These are phyloP conservation scores for Psilocybe mexicana DNA, from an alignment of 1,284 basidiomycete species.

Conservation along the genomic window DNA sequence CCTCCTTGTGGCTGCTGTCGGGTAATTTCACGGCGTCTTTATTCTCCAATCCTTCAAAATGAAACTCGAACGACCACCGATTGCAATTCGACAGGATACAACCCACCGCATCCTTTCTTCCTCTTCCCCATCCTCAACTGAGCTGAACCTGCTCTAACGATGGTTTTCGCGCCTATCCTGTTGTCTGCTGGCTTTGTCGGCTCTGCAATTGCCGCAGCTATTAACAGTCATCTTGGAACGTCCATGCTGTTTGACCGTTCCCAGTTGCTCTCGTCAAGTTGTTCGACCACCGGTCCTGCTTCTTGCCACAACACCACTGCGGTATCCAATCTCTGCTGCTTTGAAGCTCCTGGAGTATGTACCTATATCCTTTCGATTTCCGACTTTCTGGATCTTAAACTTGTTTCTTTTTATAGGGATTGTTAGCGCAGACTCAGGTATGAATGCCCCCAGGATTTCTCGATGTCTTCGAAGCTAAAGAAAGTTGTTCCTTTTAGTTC, in stretches of 20 bases:
- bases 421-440: slow-evolving; percentile 66
- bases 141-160: neutral
- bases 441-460: neutral
- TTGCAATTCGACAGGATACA: too few species aligned
- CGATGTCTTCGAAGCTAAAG: neutral
- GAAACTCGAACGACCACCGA: neutral
- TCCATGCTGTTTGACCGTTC: slow-evolving; percentile 18
- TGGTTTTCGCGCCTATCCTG: slow-evolving; percentile 12
- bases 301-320: slow-evolving; percentile 49
- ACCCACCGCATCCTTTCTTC: neutral
- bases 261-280: slow-evolving; percentile 35
- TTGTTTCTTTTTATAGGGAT: slow-evolving; percentile 42
- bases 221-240: slow-evolving; percentile 13
- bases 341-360: slow-evolving; percentile 51
- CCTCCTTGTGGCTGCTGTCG: neutral
- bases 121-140: neutral
- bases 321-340: slow-evolving; percentile 48
- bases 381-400: neutral
- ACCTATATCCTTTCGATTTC: neutral
- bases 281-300: slow-evolving; percentile 38
- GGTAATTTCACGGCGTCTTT: neutral
- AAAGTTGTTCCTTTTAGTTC: slow-evolving; percentile 39
- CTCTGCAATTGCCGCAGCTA: slow-evolving; percentile 16
- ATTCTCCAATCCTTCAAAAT: slow-evolving; percentile 7
- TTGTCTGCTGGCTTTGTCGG: slow-evolving; percentile 15